Evolutionary conservation across 2,329 filamentous ascomycete species (phyloP).

Genomic region (Cercospora sesami): DNA sequence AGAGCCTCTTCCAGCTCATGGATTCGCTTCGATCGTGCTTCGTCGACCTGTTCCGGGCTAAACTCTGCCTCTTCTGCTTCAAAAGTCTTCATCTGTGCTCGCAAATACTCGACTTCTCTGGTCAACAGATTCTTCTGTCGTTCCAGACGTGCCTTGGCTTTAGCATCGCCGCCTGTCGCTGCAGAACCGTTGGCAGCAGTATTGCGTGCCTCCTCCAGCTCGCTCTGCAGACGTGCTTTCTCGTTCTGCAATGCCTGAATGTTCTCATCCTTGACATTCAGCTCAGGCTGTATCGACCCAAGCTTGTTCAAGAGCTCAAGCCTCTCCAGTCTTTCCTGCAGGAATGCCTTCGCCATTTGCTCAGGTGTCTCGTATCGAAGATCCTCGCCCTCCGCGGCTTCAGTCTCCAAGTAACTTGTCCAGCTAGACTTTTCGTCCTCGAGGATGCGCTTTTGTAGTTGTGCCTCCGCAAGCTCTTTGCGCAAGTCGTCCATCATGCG

Average conservation of each 20-base stretch:
- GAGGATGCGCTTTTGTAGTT: constrained; percentile 78
- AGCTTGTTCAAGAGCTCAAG: constrained; percentile 78
- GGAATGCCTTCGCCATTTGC: constrained; percentile 77
- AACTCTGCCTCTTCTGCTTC: constrained; percentile 87
- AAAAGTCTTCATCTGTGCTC: constrained; percentile 83
- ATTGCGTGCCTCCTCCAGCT: constrained; percentile 69
- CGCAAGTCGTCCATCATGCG: constrained; percentile 73
- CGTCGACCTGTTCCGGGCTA: constrained; percentile 75
- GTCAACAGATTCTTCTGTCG: constrained; percentile 80
- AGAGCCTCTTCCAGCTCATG: constrained; percentile 81
- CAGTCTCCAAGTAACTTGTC: constrained; percentile 77
- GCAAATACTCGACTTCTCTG: constrained; percentile 92
- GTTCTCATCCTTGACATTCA: constrained; percentile 72
- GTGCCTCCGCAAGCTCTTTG: constrained; percentile 73
- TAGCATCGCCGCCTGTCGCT: constrained; percentile 56
- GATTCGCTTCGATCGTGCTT: constrained; percentile 71
- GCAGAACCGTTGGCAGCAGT: constrained; percentile 36
- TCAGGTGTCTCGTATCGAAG: constrained; percentile 85
- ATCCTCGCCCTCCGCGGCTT: constrained; percentile 60
- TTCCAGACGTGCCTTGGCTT: constrained; percentile 73
- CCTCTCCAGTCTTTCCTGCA: constrained; percentile 77
- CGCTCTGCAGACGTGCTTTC: constrained; percentile 61
- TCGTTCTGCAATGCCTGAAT: constrained; percentile 73
- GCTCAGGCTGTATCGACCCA: constrained; percentile 75
- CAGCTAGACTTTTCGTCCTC: constrained; percentile 87